Conservation (phyloP, 139 green algal species). For the Gonium pectorale region DNA sequence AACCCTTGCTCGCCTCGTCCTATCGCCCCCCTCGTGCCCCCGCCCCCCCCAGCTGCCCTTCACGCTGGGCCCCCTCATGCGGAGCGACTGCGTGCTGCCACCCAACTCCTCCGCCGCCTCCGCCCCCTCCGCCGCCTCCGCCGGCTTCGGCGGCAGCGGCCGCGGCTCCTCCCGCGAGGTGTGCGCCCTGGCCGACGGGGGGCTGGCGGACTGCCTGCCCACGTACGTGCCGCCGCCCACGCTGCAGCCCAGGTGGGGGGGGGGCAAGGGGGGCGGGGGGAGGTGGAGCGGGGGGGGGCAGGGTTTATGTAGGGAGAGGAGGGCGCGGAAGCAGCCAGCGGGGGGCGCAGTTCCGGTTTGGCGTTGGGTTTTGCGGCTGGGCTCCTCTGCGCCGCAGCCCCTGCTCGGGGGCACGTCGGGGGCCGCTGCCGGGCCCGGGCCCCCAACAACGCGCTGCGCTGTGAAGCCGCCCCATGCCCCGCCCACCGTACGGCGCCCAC, state of each 20-base stretch:
- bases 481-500: too few relatives aligned
- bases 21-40: not conserved
- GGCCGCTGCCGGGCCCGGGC: too few relatives aligned
- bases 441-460: too few relatives aligned
- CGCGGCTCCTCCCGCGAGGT: not conserved
- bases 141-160: not conserved
- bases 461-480: too few relatives aligned
- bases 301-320: too few relatives aligned
- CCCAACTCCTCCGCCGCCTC: not conserved
- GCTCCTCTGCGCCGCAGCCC: too few relatives aligned
- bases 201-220: slow-evolving; percentile 5
- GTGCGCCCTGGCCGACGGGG: not conserved
- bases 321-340: too few relatives aligned
- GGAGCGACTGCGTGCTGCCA: slow-evolving; percentile 31
- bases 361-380: too few relatives aligned
- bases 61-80: not conserved
- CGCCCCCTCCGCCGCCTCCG: not conserved
- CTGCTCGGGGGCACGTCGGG: too few relatives aligned
- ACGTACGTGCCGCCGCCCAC: slow-evolving; percentile 3
- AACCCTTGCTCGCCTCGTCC: too few relatives aligned
- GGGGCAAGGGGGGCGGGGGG: not conserved
- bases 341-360: too few relatives aligned
- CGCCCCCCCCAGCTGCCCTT: slow-evolving; percentile 22
- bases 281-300: not conserved
- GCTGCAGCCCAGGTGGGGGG: slow-evolving; percentile 38